Evolutionary conservation across 768 basidiomycete species (phyloP).

Genomic region (Aureoboletus auriporus): DNA sequence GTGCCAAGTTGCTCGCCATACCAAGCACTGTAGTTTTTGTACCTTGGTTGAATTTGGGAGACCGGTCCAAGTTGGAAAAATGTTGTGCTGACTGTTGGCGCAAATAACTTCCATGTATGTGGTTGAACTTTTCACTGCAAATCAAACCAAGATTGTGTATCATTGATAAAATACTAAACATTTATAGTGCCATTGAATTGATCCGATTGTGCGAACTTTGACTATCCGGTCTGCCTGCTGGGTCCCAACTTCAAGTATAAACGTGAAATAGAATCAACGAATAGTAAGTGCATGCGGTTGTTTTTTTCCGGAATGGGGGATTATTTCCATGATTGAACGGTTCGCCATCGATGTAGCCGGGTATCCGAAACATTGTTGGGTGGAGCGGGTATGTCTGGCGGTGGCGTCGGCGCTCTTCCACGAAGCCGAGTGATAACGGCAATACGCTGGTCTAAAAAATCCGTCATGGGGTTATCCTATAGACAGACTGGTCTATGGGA

Average conservation of each 20-base stretch:
- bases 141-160: too few species aligned
- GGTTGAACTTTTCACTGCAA: too few species aligned
- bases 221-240: too few species aligned
- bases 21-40: too few species aligned
- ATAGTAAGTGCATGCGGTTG: not conserved
- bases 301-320: not conserved
- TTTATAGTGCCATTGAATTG: not conserved
- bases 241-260: constrained; percentile 7
- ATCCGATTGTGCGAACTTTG: not conserved
- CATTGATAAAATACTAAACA: too few species aligned
- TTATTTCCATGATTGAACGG: constrained; percentile 35
- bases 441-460: constrained; percentile 44
- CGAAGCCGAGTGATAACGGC: constrained; percentile 50
- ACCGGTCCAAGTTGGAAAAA: too few species aligned
- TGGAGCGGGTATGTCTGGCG: constrained; percentile 19
- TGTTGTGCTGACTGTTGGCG: too few species aligned
- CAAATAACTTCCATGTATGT: too few species aligned
- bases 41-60: too few species aligned
- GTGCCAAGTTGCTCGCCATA: too few species aligned
- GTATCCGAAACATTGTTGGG: constrained; percentile 14
- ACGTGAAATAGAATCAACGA: constrained; percentile 41
- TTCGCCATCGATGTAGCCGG: constrained; percentile 36
- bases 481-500: not conserved
- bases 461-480: not conserved
- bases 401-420: constrained; percentile 47